These are phyloP conservation scores for Scolecobasidium constrictum DNA, from an alignment of 2,329 filamentous ascomycete species.

Conservation along the genomic window DNA sequence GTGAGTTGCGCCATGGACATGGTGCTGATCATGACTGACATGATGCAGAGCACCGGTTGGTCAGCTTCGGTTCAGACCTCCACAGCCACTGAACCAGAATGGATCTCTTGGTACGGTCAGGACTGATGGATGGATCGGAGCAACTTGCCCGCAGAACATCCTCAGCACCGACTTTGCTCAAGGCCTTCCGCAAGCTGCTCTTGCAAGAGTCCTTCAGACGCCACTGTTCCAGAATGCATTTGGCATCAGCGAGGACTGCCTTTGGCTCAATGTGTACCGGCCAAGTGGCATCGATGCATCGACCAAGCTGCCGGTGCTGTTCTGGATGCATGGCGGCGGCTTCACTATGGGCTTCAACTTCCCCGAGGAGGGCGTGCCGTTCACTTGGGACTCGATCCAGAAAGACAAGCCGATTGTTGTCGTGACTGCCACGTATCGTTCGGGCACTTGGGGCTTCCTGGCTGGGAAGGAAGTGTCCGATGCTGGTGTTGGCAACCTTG, in stretches of 20 bases:
- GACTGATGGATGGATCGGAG: not conserved
- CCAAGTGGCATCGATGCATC: conserved; percentile 35
- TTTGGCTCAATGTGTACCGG: conserved; percentile 37
- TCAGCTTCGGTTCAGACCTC: conserved; percentile 38
- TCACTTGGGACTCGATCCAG: not conserved
- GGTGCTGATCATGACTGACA: no score
- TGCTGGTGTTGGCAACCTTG: conserved; percentile 24
- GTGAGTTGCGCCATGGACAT: no score
- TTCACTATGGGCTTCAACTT: conserved; percentile 1
- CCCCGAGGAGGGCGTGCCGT: not conserved
- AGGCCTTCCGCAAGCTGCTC: not conserved
- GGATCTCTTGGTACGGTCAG: conserved; percentile 19
- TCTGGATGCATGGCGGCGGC: conserved; percentile 8
- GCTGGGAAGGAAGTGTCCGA: conserved; percentile 23
- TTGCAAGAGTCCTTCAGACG: not conserved
- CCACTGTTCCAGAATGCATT: not conserved
- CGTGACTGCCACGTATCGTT: conserved; percentile 35
- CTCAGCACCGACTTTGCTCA: not conserved
- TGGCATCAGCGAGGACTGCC: conserved; percentile 29
- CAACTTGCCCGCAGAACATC: not conserved
- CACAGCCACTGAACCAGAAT: conserved; percentile 27
- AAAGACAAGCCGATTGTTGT: conserved; percentile 22
- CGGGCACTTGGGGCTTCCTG: conserved; percentile 28
- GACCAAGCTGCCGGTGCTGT: conserved; percentile 4
- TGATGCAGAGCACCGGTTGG: conserved; percentile 43